Conservation (phyloP, 495 filamentous ascomycete species). For the Podospora pseudoanserina region DNA sequence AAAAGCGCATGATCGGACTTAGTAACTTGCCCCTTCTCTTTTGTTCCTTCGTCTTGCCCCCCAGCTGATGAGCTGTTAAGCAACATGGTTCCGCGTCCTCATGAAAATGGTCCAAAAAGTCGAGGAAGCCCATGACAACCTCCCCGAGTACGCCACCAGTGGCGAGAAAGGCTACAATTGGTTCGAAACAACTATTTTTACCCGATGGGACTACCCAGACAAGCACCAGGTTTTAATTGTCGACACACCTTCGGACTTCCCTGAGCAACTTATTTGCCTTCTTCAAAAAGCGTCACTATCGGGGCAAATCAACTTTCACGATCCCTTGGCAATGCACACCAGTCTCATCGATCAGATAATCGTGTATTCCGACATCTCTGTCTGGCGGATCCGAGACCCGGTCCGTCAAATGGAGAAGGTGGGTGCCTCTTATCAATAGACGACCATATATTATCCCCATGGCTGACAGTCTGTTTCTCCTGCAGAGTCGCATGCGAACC, state of each 20-base stretch:
- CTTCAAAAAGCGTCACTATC: neutral
- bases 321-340: slow-evolving; percentile 25
- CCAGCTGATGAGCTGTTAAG: neutral
- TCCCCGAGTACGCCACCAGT: slow-evolving; percentile 17
- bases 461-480: neutral
- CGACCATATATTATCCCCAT: no score
- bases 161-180: slow-evolving; percentile 19
- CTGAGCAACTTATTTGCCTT: neutral
- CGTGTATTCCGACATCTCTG: slow-evolving; percentile 22
- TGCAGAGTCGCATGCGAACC: slow-evolving; percentile 16
- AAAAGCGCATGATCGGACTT: slow-evolving; percentile 10
- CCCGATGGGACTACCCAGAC: slow-evolving; percentile 17
- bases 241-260: slow-evolving; percentile 19
- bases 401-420: slow-evolving; percentile 24
- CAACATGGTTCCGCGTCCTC: slow-evolving; percentile 26
- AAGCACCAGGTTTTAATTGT: slow-evolving; percentile 21
- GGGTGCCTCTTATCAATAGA: neutral
- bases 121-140: slow-evolving; percentile 7
- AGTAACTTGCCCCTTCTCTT: slow-evolving; percentile 3
- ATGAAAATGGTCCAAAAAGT: slow-evolving; percentile 26
- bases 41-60: neutral
- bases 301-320: slow-evolving; percentile 10
- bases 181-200: slow-evolving; percentile 28
- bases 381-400: slow-evolving; percentile 27
- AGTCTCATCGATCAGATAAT: slow-evolving; percentile 21